A percentile compares a stretch with the other conserved stretches of the same genome.
Evolutionary conservation across 2,329 filamentous ascomycete genomes (phyloP).

Genomic region (Trichophaea hybrida): DNA sequence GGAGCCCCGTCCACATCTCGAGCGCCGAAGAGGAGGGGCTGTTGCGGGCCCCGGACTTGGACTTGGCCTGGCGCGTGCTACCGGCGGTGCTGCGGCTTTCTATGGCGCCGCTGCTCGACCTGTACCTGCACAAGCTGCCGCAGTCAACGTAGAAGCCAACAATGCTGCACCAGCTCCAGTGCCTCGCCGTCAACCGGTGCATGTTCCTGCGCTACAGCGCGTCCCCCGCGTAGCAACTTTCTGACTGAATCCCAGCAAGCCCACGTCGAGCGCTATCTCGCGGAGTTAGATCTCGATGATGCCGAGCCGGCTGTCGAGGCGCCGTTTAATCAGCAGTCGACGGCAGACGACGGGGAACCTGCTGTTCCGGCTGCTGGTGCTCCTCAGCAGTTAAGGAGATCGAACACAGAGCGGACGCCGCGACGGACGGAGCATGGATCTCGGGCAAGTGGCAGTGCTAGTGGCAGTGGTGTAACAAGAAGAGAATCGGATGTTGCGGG

Average conservation of each 20-base stretch:
- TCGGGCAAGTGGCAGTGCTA: not conserved
- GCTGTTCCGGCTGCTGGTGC: not conserved
- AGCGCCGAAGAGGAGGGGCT: constrained; percentile 8
- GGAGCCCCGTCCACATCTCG: constrained; percentile 2
- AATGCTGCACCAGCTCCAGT: not conserved
- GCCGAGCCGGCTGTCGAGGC: constrained; percentile 14
- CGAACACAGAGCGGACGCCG: not conserved
- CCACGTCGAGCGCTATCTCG: constrained; percentile 17
- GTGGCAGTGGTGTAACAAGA: not conserved
- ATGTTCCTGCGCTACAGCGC: not conserved
- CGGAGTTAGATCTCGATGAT: constrained; percentile 15
- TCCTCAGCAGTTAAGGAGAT: not conserved
- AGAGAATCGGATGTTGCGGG: not conserved
- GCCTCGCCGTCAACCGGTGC: not conserved
- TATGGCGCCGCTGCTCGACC: not conserved
- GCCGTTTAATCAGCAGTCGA: not conserved
- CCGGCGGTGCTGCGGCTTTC: constrained; percentile 4
- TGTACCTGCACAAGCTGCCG: not conserved
- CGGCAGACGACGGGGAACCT: not conserved
- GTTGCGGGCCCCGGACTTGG: constrained; percentile 3
- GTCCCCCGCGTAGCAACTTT: constrained; percentile 12
- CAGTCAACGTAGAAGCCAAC: not conserved
- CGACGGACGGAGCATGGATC: not conserved
- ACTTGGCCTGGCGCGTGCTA: constrained; percentile 9
- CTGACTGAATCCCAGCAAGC: constrained; percentile 20